These are phyloP conservation scores for Diaporthe vaccinii DNA, from an alignment of 2,329 filamentous ascomycete species.

Conservation along the genomic window DNA sequence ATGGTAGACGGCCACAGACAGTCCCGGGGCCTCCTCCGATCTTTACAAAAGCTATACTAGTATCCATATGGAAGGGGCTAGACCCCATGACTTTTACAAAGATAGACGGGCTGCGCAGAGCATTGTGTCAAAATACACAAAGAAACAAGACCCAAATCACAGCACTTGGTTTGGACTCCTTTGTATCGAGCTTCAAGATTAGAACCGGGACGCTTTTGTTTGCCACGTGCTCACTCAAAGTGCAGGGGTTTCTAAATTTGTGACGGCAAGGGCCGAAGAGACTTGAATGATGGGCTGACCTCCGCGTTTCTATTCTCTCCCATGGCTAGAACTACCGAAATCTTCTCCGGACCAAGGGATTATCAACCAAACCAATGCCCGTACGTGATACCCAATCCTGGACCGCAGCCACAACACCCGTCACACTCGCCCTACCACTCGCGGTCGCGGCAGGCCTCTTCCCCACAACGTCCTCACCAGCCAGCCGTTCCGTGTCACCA, in stretches of 20 bases:
- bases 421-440: background rate
- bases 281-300: too few relatives aligned
- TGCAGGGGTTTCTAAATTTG: background rate
- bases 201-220: background rate
- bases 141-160: background rate
- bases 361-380: background rate
- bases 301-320: background rate
- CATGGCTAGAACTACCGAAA: background rate
- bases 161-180: background rate
- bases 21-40: background rate
- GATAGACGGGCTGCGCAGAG: too few relatives aligned
- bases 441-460: conserved; percentile 29
- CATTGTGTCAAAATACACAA: background rate
- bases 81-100: background rate
- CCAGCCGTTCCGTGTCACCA: conserved; percentile 32
- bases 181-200: background rate
- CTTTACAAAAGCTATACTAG: background rate
- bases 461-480: background rate
- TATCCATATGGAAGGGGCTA: background rate
- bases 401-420: background rate
- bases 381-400: conserved; percentile 6
- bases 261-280: background rate
- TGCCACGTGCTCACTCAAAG: background rate
- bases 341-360: background rate
- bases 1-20: too few relatives aligned